Evolutionary conservation across 148 eudicot species (phyloP).

Genomic region (Simmondsia chinensis): DNA sequence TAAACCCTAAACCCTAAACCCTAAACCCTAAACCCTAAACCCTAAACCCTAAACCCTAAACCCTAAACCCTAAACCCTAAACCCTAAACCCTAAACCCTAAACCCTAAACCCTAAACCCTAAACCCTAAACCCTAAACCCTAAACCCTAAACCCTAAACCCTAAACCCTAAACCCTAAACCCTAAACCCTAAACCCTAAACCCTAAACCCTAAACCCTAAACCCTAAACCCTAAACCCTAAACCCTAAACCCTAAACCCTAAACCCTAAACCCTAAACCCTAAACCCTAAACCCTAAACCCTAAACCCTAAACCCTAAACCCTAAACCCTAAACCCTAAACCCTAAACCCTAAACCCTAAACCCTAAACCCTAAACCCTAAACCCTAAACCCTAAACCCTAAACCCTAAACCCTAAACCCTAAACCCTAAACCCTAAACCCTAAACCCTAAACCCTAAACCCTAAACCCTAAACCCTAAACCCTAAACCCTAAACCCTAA

Average conservation of each 20-base stretch:
- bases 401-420: conserved; percentile 10
- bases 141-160: conserved; percentile 8
- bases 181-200: conserved; percentile 5
- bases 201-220: conserved; percentile 1
- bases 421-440: too few relatives aligned
- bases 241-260: conserved; percentile 10
- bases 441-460: conserved; percentile 9
- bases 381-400: conserved; percentile 7
- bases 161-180: conserved; percentile 10
- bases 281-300: conserved; percentile 10
- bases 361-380: conserved; percentile 5
- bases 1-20: conserved; percentile 15
- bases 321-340: conserved; percentile 4
- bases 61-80: conserved; percentile 5
- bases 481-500: conserved; percentile 14
- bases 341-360: conserved; percentile 6
- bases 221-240: conserved; percentile 9
- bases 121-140: conserved; percentile 9
- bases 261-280: conserved; percentile 8
- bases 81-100: conserved; percentile 3
- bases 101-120: conserved; percentile 2
- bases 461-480: conserved; percentile 13
- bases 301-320: conserved; percentile 10
- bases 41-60: conserved; percentile 4
- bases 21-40: conserved; percentile 11